Evolutionary conservation across 2,329 filamentous ascomycete species (phyloP).

Genomic region (Madurella fahalii): DNA sequence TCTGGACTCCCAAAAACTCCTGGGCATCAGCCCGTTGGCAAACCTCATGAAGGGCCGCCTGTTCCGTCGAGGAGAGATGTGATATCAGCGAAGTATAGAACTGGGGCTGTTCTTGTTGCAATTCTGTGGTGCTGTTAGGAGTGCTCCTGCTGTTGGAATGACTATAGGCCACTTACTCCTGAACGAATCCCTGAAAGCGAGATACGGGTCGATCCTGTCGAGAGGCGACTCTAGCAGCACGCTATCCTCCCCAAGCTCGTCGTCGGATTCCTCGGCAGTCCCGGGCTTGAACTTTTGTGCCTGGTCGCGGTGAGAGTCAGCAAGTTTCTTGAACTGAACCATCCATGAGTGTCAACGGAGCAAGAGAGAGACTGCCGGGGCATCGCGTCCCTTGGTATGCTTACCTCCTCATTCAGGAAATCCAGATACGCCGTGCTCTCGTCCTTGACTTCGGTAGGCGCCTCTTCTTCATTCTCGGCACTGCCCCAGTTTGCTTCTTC

Average conservation of each 20-base stretch:
- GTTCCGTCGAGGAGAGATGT: conserved; percentile 75
- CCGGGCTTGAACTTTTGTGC: conserved; percentile 78
- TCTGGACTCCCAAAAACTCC: conserved; percentile 38
- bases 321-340: conserved; percentile 16
- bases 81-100: conserved; percentile 79
- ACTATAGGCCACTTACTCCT: conserved; percentile 61
- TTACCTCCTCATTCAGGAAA: conserved; percentile 86
- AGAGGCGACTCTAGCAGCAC: conserved; percentile 88
- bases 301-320: conserved; percentile 38
- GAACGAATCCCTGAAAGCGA: conserved; percentile 77
- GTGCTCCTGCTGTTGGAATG: not conserved
- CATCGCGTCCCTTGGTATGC: conserved; percentile 22
- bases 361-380: not conserved
- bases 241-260: conserved; percentile 89
- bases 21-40: conserved; percentile 63
- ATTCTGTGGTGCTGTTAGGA: conserved; percentile 47
- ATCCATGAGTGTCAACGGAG: conserved; percentile 7
- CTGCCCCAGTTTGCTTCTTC: conserved; percentile 78
- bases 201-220: conserved; percentile 92
- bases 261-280: conserved; percentile 65
- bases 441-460: conserved; percentile 66
- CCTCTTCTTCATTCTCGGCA: conserved; percentile 64
- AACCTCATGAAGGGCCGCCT: conserved; percentile 73
- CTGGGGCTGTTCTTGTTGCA: conserved; percentile 87
- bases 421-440: conserved; percentile 93